phyloP scores from a whole-genome alignment of 2,329 filamentous ascomycete genomes.

The Ophiocordyceps robertsii region DNA sequence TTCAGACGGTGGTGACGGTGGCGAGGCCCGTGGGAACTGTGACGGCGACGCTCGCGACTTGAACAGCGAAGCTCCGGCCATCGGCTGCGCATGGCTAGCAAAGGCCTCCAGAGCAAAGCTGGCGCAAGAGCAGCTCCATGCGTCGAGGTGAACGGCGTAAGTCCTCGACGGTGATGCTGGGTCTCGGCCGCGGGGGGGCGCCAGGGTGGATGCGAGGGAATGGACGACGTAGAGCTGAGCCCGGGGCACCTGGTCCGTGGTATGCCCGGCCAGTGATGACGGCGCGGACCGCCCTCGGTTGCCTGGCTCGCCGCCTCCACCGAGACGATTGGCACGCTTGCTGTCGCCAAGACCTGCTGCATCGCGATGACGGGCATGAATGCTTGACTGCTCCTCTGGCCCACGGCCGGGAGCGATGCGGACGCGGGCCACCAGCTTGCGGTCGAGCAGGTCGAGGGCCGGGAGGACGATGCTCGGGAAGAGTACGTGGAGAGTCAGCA shows the following conservation, averaged over 20 bases:
- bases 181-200: constrained; percentile 9
- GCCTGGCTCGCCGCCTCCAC: background rate
- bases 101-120: constrained; percentile 68
- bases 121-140: constrained; percentile 87
- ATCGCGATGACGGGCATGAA: background rate
- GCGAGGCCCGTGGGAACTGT: background rate
- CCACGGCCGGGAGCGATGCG: background rate
- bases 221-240: constrained; percentile 46
- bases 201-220: constrained; percentile 33
- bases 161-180: constrained; percentile 6
- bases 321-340: background rate
- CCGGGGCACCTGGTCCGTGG: background rate
- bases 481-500: constrained; percentile 74
- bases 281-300: background rate
- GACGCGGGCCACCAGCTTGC: constrained; percentile 52
- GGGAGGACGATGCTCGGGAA: constrained; percentile 73
- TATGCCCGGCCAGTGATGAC: background rate
- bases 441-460: constrained; percentile 78
- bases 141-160: constrained; percentile 60
- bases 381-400: background rate
- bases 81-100: background rate
- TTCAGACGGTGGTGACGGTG: background rate
- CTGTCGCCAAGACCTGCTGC: too few relatives aligned
- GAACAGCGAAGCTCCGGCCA: background rate
- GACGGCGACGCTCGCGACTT: background rate